These are phyloP conservation scores for Neofusicoccum parvum DNA, from an alignment of 2,329 filamentous ascomycete genomes.

Conservation along the genomic window DNA sequence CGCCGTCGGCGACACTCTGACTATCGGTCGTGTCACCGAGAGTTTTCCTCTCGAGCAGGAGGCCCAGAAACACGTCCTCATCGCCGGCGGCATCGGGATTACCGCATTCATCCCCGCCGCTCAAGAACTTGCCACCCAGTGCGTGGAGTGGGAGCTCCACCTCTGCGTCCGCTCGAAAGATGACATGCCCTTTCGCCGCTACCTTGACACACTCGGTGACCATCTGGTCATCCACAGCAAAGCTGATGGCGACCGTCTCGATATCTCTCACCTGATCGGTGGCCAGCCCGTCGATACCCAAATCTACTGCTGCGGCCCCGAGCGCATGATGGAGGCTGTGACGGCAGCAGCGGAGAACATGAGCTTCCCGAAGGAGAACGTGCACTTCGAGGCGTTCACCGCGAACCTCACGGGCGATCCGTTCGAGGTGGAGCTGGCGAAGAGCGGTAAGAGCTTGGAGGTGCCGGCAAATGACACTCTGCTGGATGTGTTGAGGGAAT, in stretches of 20 bases:
- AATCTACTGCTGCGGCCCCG: constrained; percentile 64
- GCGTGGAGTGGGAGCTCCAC: constrained; percentile 56
- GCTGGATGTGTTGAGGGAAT: constrained; percentile 44
- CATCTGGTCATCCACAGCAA: constrained; percentile 57
- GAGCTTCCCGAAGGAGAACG: constrained; percentile 52
- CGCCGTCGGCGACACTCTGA: constrained; percentile 53
- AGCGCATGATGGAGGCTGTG: constrained; percentile 59
- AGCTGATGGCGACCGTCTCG: constrained; percentile 54
- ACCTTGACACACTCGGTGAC: constrained; percentile 46
- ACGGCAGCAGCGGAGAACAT: constrained; percentile 43
- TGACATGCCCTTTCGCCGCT: constrained; percentile 59
- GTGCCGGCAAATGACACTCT: constrained; percentile 47
- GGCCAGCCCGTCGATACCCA: constrained; percentile 56
- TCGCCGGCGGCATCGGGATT: constrained; percentile 67
- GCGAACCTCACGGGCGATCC: constrained; percentile 59
- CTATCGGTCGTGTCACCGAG: constrained; percentile 54
- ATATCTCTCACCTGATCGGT: constrained; percentile 52
- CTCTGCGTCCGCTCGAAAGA: constrained; percentile 57
- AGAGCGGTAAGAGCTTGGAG: constrained; percentile 46
- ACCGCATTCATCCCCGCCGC: constrained; percentile 63
- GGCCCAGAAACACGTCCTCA: constrained; percentile 63
- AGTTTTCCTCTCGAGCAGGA: constrained; percentile 50
- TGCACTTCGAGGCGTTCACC: constrained; percentile 64
- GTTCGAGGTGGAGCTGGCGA: constrained; percentile 59
- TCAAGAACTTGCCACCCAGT: constrained; percentile 33